Evolutionary conservation across 192 early-diverging fungal species (phyloP), one percentile per base, ranked within the genome.

Genomic region (Glomus cerebriforme): DNA sequence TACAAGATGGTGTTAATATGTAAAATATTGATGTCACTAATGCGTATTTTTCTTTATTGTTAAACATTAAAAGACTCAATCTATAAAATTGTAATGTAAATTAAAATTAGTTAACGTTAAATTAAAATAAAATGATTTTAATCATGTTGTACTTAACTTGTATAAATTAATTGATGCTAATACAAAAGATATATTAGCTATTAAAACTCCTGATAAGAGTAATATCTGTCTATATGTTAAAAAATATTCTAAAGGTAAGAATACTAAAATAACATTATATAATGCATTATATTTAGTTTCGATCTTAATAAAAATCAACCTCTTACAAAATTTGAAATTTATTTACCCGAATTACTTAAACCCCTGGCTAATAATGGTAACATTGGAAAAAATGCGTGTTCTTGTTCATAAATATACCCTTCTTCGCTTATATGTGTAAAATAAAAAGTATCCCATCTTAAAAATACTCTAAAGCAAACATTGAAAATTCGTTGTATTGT

Each of bases 361-460:
- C 82, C 24, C 63, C 91, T 81, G 80, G 92, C 89, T 59, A 93
- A 66, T 17, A 89, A 63, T 10, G 95, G 95, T 39, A 94, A 77
- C 34, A 93, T 84, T 13, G 97, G 95, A 77, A 96, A 93, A 79
- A 98, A 98, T 0, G 97, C 97, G 83, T 92, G 87, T 74, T 92
- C 92, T 79, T 98, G 94, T 79, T 98, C 97, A 82, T 91, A 95
- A 1, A 89, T 80, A 79, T 98, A 98, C 3, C 93, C 93, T 29
- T 87, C 70, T 75, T 91, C 88, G 1, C 95, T 90, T 68, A 96
- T 92, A 59, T 92, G 86, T 29, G 92, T 73, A 86, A 96, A 96
- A 82, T 97, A 96, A 75, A 96, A 88, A 0, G 94, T 89, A 80
- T 98, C 97, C 97, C 97, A 98, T 7, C 95, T 86, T 8, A 96